A percentile compares a stretch with the other conserved stretches of the same genome.
phyloP scores from a whole-genome alignment of 306 rosid genomes.

The Canavalia ensiformis region DNA sequence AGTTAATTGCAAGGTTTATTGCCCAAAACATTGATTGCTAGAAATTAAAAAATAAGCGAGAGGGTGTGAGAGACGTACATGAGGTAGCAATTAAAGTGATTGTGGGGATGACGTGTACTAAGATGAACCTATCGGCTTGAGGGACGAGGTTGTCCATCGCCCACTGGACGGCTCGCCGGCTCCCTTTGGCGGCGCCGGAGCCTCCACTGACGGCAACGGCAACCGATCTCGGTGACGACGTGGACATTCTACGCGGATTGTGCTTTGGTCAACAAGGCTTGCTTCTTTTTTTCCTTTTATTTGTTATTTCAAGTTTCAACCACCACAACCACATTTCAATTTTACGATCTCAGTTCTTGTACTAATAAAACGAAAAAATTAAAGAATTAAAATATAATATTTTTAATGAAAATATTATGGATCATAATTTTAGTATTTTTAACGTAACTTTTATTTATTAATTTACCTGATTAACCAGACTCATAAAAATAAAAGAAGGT shows the following conservation, averaged over 20 bases:
- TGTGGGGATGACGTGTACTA: slow-evolving; percentile 86
- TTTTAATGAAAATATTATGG: too few relatives aligned
- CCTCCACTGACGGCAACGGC: slow-evolving; percentile 79
- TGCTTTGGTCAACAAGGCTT: neutral
- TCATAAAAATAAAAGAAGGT: too few relatives aligned
- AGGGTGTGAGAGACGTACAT: slow-evolving; percentile 50
- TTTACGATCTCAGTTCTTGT: neutral
- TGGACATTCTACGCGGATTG: slow-evolving; percentile 23
- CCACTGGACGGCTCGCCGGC: slow-evolving; percentile 88
- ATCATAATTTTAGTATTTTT: too few relatives aligned
- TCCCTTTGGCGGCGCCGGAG: slow-evolving; percentile 63
- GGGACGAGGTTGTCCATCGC: slow-evolving; percentile 76
- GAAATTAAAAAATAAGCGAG: too few relatives aligned
- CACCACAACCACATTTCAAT: neutral
- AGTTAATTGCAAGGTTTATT: too few relatives aligned
- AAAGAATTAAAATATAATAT: too few relatives aligned
- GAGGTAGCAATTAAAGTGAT: slow-evolving; percentile 80
- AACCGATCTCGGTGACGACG: slow-evolving; percentile 60
- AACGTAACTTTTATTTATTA: too few relatives aligned
- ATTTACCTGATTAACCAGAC: too few relatives aligned
- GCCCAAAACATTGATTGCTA: too few relatives aligned
- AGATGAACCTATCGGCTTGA: slow-evolving; percentile 75
- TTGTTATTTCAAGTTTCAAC: neutral
- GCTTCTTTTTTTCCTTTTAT: neutral
- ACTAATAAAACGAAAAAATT: too few relatives aligned